Evolutionary conservation across 2,329 filamentous ascomycete genomes (phyloP).

Genomic region (Arthroderma sp.): DNA sequence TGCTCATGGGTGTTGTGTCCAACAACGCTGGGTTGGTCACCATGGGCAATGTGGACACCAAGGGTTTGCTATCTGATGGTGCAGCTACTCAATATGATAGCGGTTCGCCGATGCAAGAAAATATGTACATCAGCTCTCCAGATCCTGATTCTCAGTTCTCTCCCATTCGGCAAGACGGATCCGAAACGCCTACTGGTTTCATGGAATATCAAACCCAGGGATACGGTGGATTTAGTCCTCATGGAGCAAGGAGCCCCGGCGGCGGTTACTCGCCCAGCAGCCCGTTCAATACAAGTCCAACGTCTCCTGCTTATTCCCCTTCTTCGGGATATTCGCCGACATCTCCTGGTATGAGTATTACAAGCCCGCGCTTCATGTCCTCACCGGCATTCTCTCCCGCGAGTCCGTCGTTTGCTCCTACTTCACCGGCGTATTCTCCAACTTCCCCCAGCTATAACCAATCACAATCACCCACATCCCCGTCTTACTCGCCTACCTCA

Average conservation of each 20-base stretch:
- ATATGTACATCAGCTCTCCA: slow-evolving; percentile 47
- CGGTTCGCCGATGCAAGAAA: slow-evolving; percentile 47
- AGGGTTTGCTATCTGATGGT: slow-evolving; percentile 61
- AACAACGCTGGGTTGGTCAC: slow-evolving; percentile 79
- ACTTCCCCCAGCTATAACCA: slow-evolving; percentile 36
- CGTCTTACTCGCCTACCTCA: slow-evolving; percentile 41
- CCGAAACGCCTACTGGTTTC: slow-evolving; percentile 44
- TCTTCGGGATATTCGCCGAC: slow-evolving; percentile 57
- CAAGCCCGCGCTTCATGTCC: slow-evolving; percentile 43
- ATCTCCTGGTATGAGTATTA: slow-evolving; percentile 50
- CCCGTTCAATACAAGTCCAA: slow-evolving; percentile 60
- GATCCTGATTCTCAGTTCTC: slow-evolving; percentile 53
- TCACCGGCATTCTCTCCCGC: slow-evolving; percentile 42
- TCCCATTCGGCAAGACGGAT: slow-evolving; percentile 59
- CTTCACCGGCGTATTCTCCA: slow-evolving; percentile 51
- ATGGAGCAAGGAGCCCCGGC: slow-evolving; percentile 51
- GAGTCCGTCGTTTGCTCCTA: slow-evolving; percentile 41
- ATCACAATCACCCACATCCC: slow-evolving; percentile 54
- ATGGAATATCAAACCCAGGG: slow-evolving; percentile 55
- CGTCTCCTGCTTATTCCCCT: slow-evolving; percentile 55
- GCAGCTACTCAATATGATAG: slow-evolving; percentile 87
- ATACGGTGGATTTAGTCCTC: slow-evolving; percentile 57
- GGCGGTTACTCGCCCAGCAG: slow-evolving; percentile 52
- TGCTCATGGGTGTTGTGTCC: slow-evolving; percentile 88
- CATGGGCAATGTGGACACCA: slow-evolving; percentile 65